phyloP scores from a whole-genome alignment of 2,329 filamentous ascomycete species.

The Dryadomyces sulphureus region DNA sequence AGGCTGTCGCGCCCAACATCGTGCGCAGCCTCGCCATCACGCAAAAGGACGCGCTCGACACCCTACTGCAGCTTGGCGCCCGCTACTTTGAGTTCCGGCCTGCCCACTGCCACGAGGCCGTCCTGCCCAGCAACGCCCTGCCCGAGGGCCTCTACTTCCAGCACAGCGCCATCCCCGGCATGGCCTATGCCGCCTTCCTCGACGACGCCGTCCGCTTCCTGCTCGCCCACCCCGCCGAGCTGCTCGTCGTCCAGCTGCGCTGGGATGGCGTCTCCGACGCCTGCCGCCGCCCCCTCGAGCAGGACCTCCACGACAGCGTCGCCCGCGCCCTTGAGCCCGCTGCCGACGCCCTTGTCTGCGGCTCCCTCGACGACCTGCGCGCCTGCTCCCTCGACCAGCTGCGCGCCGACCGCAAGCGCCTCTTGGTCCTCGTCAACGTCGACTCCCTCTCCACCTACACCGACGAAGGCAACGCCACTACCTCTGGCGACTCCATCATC shows the following conservation, averaged over 20 bases:
- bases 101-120: conserved; percentile 27
- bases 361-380: conserved; percentile 19
- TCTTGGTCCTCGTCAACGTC: conserved; percentile 22
- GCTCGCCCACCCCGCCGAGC: conserved; percentile 24
- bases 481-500: conserved; percentile 23
- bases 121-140: conserved; percentile 21
- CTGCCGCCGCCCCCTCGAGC: conserved; percentile 24
- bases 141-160: conserved; percentile 34
- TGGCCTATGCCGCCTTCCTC: conserved; percentile 29
- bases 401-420: conserved; percentile 19
- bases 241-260: conserved; percentile 32
- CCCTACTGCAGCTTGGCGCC: conserved; percentile 29
- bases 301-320: conserved; percentile 24
- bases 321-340: conserved; percentile 18
- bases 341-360: conserved; percentile 16
- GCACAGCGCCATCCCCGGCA: conserved; percentile 33
- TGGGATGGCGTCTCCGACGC: conserved; percentile 34
- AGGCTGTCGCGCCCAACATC: conserved; percentile 23
- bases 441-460: conserved; percentile 26
- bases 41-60: conserved; percentile 30
- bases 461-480: conserved; percentile 24
- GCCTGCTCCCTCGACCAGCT: conserved; percentile 18
- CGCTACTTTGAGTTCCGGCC: conserved; percentile 38
- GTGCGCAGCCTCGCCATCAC: conserved; percentile 33
- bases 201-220: conserved; percentile 26